These are phyloP conservation scores for Parastagonospora avenae DNA, from an alignment of 2,329 filamentous ascomycete species.

Conservation along the genomic window DNA sequence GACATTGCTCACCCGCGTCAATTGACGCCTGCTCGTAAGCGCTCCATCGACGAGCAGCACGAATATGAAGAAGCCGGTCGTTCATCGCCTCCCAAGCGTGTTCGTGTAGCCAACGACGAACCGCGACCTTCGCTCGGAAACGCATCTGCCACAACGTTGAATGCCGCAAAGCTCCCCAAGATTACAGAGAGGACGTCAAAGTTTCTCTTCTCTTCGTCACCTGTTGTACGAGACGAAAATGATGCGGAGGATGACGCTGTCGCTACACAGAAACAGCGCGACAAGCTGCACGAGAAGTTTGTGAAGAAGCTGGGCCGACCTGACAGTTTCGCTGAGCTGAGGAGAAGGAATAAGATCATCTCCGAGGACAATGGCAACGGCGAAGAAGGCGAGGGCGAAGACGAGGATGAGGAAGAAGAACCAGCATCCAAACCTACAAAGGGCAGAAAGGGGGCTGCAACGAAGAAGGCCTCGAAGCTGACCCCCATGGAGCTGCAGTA, in stretches of 20 bases:
- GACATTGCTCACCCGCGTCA: slow-evolving; percentile 14
- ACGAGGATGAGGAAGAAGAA: slow-evolving; percentile 61
- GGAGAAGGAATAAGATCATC: slow-evolving; percentile 62
- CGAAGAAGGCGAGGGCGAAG: slow-evolving; percentile 59
- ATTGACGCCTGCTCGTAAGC: slow-evolving; percentile 26
- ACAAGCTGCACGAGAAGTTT: slow-evolving; percentile 80
- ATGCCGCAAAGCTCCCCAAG: slow-evolving; percentile 40
- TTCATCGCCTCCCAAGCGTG: slow-evolving; percentile 47
- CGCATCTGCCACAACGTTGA: slow-evolving; percentile 26
- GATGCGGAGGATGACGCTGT: slow-evolving; percentile 56
- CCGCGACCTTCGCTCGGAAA: slow-evolving; percentile 29
- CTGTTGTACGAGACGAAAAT: slow-evolving; percentile 39
- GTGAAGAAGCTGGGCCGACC: slow-evolving; percentile 88
- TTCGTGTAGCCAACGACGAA: slow-evolving; percentile 25
- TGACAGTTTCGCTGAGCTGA: slow-evolving; percentile 75
- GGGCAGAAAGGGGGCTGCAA: slow-evolving; percentile 54
- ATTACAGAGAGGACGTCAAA: slow-evolving; percentile 60
- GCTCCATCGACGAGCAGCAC: slow-evolving; percentile 45
- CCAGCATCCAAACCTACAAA: slow-evolving; percentile 57
- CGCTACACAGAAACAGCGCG: slow-evolving; percentile 63
- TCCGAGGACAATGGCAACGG: slow-evolving; percentile 60
- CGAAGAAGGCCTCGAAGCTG: slow-evolving; percentile 81
- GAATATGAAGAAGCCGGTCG: slow-evolving; percentile 41
- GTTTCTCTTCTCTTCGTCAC: slow-evolving; percentile 63
- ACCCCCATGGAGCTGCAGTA: slow-evolving; percentile 95